phyloP scores from a whole-genome alignment of 140 eudicot species.

The Anethum foeniculum region DNA sequence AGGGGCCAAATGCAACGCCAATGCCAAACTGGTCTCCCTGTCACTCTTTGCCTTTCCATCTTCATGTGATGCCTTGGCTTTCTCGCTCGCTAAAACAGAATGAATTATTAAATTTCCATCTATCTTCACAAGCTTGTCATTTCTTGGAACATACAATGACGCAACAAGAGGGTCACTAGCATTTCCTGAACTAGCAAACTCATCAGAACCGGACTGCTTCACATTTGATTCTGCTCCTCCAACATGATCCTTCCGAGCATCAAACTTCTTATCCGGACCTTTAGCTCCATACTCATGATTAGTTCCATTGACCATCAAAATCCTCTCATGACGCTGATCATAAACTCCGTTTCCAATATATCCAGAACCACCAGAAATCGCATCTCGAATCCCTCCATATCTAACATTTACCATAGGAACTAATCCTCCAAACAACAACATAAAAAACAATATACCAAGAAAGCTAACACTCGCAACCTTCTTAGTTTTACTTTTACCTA shows the following conservation, averaged over 20 bases:
- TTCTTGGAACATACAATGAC: constrained; percentile 84
- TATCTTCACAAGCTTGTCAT: constrained; percentile 78
- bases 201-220: constrained; percentile 19
- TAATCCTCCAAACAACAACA: constrained; percentile 76
- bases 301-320: constrained; percentile 45
- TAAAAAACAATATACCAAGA: constrained; percentile 69
- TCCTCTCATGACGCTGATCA: constrained; percentile 51
- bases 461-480: constrained; percentile 89
- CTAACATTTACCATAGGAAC: constrained; percentile 65
- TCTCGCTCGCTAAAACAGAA: constrained; percentile 91
- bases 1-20: constrained; percentile 43
- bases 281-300: constrained; percentile 20
- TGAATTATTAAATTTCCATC: constrained; percentile 91
- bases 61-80: constrained; percentile 53
- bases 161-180: constrained; percentile 75
- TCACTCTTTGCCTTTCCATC: constrained; percentile 25
- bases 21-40: constrained; percentile 53
- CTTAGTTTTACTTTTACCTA: constrained; percentile 44
- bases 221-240: constrained; percentile 18
- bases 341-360: constrained; percentile 26
- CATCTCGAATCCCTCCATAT: constrained; percentile 46
- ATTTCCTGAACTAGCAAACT: constrained; percentile 25
- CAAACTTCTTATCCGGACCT: constrained; percentile 9
- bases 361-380: constrained; percentile 21
- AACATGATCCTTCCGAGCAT: constrained; percentile 20